phyloP scores from a whole-genome alignment of 2,329 filamentous ascomycete species.

The Alternaria gansuensis region DNA sequence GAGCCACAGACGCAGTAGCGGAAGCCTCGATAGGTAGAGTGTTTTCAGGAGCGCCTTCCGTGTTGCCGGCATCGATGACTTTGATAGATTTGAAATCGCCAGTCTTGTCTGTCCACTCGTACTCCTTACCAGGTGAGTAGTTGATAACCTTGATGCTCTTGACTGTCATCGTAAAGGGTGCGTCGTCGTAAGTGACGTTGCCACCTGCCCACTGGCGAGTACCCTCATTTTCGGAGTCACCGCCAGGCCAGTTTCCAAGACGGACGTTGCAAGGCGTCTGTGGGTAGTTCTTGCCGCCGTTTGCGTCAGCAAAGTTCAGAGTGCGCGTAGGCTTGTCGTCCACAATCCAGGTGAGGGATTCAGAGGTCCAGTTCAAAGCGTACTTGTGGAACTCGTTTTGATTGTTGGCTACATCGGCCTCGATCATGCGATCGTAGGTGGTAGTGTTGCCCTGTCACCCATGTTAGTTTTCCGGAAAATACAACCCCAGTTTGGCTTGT shows the following conservation, averaged over 20 bases:
- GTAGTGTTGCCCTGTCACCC: constrained; percentile 71
- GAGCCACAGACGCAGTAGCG: constrained; percentile 41
- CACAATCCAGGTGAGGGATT: constrained; percentile 72
- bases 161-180: constrained; percentile 63
- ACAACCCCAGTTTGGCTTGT: constrained; percentile 28
- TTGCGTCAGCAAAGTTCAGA: constrained; percentile 65
- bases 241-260: constrained; percentile 60
- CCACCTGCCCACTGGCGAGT: constrained; percentile 75
- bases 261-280: constrained; percentile 75
- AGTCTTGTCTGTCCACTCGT: constrained; percentile 60
- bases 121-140: constrained; percentile 61
- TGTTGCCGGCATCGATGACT: constrained; percentile 49
- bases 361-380: constrained; percentile 75
- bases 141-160: constrained; percentile 62
- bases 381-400: constrained; percentile 71
- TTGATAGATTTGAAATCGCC: constrained; percentile 62
- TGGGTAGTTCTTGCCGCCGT: constrained; percentile 70
- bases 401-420: constrained; percentile 65
- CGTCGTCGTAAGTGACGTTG: constrained; percentile 57
- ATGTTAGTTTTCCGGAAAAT: background rate
- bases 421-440: constrained; percentile 74
- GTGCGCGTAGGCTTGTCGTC: constrained; percentile 73
- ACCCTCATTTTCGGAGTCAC: constrained; percentile 61
- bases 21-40: constrained; percentile 33
- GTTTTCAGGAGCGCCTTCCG: constrained; percentile 45